Percentiles rank a stretch among this genome's conserved stretches.
Evolutionary conservation across 176 grass and related monocot species (phyloP).

Genomic region (Aechmea fasciata): DNA sequence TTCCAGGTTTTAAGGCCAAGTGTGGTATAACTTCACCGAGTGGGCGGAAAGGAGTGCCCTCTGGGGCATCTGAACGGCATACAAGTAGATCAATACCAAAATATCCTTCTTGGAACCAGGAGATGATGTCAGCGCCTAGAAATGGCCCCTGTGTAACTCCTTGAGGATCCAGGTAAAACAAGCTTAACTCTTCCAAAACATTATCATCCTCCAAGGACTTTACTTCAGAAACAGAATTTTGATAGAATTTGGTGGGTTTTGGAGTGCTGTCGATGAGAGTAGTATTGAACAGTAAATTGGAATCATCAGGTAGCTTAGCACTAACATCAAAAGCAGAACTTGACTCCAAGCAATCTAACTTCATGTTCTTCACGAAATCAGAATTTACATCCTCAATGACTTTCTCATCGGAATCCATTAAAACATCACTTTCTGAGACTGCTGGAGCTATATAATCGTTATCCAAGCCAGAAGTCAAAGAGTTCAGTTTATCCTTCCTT

Average conservation of each 20-base stretch:
- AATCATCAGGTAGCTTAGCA: slow-evolving; percentile 46
- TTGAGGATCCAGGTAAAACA: slow-evolving; percentile 92
- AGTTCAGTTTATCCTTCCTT: too few species aligned
- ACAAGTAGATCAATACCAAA: slow-evolving; percentile 87
- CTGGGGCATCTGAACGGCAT: slow-evolving; percentile 55
- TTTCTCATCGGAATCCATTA: neutral
- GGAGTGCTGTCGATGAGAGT: slow-evolving; percentile 11
- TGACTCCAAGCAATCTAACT: neutral
- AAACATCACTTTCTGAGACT: too few species aligned
- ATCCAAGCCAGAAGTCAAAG: too few species aligned
- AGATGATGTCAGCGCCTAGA: slow-evolving; percentile 72
- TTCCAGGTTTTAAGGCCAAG: slow-evolving; percentile 42
- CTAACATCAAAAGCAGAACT: slow-evolving; percentile 14
- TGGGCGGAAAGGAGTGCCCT: slow-evolving; percentile 53
- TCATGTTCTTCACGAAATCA: slow-evolving; percentile 2
- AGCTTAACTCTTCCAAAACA: slow-evolving; percentile 67
- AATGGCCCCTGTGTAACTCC: slow-evolving; percentile 90
- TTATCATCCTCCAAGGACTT: slow-evolving; percentile 28
- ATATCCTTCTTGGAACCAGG: slow-evolving; percentile 92
- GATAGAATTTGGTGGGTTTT: slow-evolving; percentile 2
- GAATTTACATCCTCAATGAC: neutral
- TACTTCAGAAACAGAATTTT: slow-evolving; percentile 14
- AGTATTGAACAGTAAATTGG: slow-evolving; percentile 41
- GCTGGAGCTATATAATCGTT: too few species aligned
- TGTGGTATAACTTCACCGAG: slow-evolving; percentile 83